These are phyloP conservation scores for Puccinia triticina DNA, from an alignment of 1,284 basidiomycete genomes.

Conservation along the genomic window DNA sequence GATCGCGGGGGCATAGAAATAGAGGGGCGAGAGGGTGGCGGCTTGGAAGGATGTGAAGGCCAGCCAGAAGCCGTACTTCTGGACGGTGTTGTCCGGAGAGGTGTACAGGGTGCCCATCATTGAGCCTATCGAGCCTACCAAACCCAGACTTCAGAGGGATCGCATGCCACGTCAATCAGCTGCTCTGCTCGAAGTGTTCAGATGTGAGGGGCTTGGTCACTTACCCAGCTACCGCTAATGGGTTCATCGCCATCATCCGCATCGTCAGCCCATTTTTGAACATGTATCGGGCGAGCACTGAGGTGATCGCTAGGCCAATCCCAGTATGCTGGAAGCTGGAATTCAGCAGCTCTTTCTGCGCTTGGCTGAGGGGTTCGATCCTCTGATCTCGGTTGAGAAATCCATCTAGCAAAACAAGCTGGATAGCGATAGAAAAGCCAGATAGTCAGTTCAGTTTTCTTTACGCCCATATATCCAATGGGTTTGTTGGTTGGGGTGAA, in stretches of 20 bases:
- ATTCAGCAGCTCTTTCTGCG: conserved; percentile 38
- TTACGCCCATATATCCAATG: neutral
- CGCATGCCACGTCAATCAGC: too few relatives aligned
- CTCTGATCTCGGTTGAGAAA: conserved; percentile 41
- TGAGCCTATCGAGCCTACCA: conserved; percentile 65
- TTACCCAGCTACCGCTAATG: conserved; percentile 34
- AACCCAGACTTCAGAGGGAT: conserved; percentile 67
- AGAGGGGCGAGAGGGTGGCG: conserved; percentile 77
- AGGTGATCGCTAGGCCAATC: conserved; percentile 32
- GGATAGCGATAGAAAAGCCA: too few relatives aligned
- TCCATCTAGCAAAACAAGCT: conserved; percentile 43
- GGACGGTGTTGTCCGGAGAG: conserved; percentile 44
- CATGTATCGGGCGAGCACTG: conserved; percentile 34
- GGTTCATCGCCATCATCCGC: conserved; percentile 44
- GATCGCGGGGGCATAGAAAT: conserved; percentile 82
- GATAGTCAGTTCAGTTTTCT: neutral
- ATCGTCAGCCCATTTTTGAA: conserved; percentile 34
- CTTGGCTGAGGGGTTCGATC: conserved; percentile 18
- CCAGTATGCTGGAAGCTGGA: conserved; percentile 44
- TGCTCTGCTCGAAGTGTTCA: too few relatives aligned
- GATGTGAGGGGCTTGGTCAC: neutral
- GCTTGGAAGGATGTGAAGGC: conserved; percentile 85
- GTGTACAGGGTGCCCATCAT: too few relatives aligned
- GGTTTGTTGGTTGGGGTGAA: too few relatives aligned
- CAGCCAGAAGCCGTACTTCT: conserved; percentile 55